Evolutionary conservation across 2,329 filamentous ascomycete species (phyloP), one percentile per base, ranked within the genome.

Genomic region (Sporothrix schenckii): DNA sequence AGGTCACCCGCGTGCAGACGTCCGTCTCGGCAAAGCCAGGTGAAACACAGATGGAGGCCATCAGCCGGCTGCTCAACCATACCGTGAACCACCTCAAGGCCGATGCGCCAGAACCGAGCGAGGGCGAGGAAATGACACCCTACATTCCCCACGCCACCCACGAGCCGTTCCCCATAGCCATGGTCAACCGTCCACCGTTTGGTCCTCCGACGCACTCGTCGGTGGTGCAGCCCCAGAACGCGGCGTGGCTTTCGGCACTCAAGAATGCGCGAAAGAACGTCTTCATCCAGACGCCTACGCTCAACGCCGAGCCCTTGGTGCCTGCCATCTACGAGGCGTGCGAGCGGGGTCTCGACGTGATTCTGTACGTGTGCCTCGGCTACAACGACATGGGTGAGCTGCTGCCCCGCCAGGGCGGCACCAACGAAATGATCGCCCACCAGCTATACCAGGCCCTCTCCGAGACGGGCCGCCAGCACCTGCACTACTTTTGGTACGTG

Each of bases 311-410:
- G 70, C 89, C 88, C 0, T 80, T 93, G 0, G 75, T 93, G 0
- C 85, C 88, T 0, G 89, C 88, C 0, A 84, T 94, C 3, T 76
- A 86, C 0, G 84, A 84, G 3, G 91, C 92, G 0, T 85, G 89
- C n/a, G 83, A 88, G 72, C 83, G 91, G 1, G 91, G 91, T 0
- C 79, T 93, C 0, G 81, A 88, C 66, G 87, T 93, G 0, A 88
- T 86, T 0, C 89, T 88, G 77, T 93, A 92, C 73, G 83, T 93
- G 1, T 92, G 90, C 73, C 84, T 94, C 0, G 91, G 92, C 1
- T 94, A 94, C 80, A 94, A 94, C 73, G 92, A 94, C 74, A 82
- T 87, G 0, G 92, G 91, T 27, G 91, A 94, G 77, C 84, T 94
- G 44, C 86, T 94, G 0, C 91, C 92, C 0, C 86, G 87, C 71